Base-by-base conservation (phyloP, 2,329 filamentous ascomycete species). In the Gnomoniopsis smithogilvyi region DNA sequence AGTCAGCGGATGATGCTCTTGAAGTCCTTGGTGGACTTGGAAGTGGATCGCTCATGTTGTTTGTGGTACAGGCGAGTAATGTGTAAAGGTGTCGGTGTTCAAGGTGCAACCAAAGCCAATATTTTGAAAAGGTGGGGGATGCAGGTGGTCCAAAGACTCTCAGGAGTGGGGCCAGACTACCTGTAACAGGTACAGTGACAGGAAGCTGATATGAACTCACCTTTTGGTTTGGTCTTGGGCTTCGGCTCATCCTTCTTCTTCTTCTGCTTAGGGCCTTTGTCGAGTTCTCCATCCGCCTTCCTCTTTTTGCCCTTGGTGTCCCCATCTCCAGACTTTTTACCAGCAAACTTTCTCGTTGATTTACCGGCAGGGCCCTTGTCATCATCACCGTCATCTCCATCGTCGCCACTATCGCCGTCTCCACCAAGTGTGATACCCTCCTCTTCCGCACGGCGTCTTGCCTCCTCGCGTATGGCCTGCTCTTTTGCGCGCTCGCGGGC, bases 201-300 rank as follows among this genome's bases (percentile, higher is more conserved):
- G 48, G 21, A 43, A 24, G 34, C 38, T 7, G 15, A 11, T 17
- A 15, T 4, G 14, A 22, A 51, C 62, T 59, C 75, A 86, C 84
- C 92, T 79, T 96, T 96, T 0, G 90, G 89, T 68, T 96, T 96
- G 0, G 91, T 83, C 74, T 96, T 96, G 21, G 87, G 81, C 71
- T 96, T 96, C 1, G 88, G 88, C 69, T 96, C 92, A 63, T 96
- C 92, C 76, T 96, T 96, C 79, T 96, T 96, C 79, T 96, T 96
- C 79, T 96, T 96, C 64, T 87, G 85, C 74, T 94, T 95, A 0
- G 90, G 89, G 17, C 84, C 89, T 76, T 95, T 95, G 55, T 92
- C 89, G n/a, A 84, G 82, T 65, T 93, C 88, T 8, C 78, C 82
- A 56, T 91, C 88, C 8, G 89, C 87, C 74, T 92, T 92, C 60